Base-by-base conservation (phyloP, 306 rosid species). In the Macrotyloma uniflorum region DNA sequence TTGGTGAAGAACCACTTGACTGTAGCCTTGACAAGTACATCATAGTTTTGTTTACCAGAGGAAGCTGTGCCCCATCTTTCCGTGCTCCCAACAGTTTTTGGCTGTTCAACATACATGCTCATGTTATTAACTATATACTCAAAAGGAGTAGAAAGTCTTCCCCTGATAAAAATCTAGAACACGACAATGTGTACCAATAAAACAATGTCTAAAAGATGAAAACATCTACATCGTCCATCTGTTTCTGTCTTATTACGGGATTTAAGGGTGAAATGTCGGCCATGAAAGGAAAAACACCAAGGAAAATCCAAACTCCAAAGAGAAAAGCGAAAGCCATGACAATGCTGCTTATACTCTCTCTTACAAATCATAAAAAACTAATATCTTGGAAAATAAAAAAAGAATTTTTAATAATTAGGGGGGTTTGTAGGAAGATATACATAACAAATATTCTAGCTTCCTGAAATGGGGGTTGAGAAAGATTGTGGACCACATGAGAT, bases 11-110 rank as follows among this genome's bases (percentile, higher is more conserved):
- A 53, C 64, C 50, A 1, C 83, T 57, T 7, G 86, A 76, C n/a
- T 83, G 85, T 11, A 28, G 81, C 79, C 77, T 82, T 49, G 78
- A 53, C 36, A 94, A 75, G 86, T 94, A 89, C 98, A 94, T 92
- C 94, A 91, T 90, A 30, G 97, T 92, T 83, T 88, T 85, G 77
- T 94, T 94, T 65, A 92, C 97, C 67, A 92, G 90, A 12, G 97
- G 98, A 68, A 94, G 89, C 24, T 7, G 24, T 12, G 84, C 90
- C 16, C 95, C 98, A 71, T 94, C 97, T 83, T 90, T 92, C 14
- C 87, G 74, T 33, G 84, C 87, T 83, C 89, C 96, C 87, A 94
- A 79, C 81, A 94, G 19, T 79, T 92, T 92, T 76, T 83, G 89
- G 73, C 98, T 94, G 93, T 74, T 70, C 81, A 42, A 67, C 16